Evolutionary conservation across 208 protist genomes (phyloP).

Genomic region (Trypanosoma melophagium): DNA sequence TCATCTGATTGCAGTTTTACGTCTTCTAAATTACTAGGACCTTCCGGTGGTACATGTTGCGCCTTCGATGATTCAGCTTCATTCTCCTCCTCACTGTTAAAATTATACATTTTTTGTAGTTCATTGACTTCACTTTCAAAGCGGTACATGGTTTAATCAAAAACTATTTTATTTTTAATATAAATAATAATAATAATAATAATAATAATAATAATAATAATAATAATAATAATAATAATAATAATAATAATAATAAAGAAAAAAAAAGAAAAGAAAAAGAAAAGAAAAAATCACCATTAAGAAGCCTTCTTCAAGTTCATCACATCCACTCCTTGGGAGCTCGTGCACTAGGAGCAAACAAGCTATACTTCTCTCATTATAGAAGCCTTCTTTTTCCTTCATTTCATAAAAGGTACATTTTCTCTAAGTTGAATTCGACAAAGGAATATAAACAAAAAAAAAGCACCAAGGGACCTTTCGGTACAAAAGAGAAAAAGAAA

Average conservation of each 20-base stretch:
- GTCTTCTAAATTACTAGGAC: conserved; percentile 17
- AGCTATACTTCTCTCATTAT: not conserved
- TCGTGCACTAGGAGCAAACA: too few species aligned
- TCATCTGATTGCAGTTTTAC: conserved; percentile 20
- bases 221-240: conserved; percentile 3
- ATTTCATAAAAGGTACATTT: conserved; percentile 12
- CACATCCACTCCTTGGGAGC: too few species aligned
- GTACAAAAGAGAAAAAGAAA: not conserved
- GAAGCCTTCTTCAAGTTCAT: not conserved
- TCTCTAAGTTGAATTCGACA: conserved; percentile 23
- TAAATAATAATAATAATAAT: conserved; percentile 14
- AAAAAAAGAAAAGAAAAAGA: conserved; percentile 20
- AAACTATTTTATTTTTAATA: conserved; percentile 2
- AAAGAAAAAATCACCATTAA: conserved; percentile 27
- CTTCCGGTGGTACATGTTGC: not conserved
- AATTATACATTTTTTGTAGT: conserved; percentile 49
- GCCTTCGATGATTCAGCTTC: not conserved
- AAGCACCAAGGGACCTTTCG: not conserved
- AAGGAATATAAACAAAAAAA: conserved; percentile 6
- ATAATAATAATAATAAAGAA: conserved; percentile 13
- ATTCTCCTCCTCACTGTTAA: conserved; percentile 18
- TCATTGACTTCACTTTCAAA: conserved; percentile 23
- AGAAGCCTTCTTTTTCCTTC: conserved; percentile 8
- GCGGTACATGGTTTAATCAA: conserved; percentile 16
- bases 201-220: conserved; percentile 4